Evolutionary conservation across 306 rosid genomes (phyloP).

Genomic region (Citrullus amarus): DNA sequence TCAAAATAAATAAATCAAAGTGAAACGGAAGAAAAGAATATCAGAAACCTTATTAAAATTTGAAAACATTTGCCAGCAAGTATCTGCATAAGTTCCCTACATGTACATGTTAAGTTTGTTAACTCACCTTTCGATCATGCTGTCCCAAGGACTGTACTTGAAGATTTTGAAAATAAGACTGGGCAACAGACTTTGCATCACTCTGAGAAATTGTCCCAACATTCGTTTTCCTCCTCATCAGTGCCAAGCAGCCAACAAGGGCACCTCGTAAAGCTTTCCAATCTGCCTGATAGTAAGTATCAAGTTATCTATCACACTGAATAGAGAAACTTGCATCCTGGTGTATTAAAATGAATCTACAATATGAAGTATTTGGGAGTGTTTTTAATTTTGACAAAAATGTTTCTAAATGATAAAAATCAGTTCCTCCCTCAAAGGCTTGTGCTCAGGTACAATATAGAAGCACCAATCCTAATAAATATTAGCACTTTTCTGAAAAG

Average conservation of each 20-base stretch:
- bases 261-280: conserved; percentile 97
- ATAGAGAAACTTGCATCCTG: neutral
- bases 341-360: neutral
- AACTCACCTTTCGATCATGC: conserved; percentile 73
- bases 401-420: neutral
- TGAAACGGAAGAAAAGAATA: neutral
- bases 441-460: neutral
- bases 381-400: neutral
- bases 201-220: conserved; percentile 41
- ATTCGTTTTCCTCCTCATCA: conserved; percentile 53
- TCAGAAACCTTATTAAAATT: neutral
- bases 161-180: conserved; percentile 41
- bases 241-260: conserved; percentile 84
- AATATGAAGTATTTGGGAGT: neutral
- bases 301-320: conserved; percentile 12
- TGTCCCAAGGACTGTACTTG: conserved; percentile 86
- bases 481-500: neutral
- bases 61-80: neutral
- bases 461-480: neutral
- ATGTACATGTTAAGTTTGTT: neutral
- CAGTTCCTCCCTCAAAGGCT: neutral
- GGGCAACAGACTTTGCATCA: conserved; percentile 69
- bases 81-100: conserved; percentile 8
- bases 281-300: conserved; percentile 65
- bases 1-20: conserved; percentile 23